These are phyloP conservation scores for Albifimbria verrucaria DNA, from an alignment of 2,329 filamentous ascomycete species.

Conservation along the genomic window DNA sequence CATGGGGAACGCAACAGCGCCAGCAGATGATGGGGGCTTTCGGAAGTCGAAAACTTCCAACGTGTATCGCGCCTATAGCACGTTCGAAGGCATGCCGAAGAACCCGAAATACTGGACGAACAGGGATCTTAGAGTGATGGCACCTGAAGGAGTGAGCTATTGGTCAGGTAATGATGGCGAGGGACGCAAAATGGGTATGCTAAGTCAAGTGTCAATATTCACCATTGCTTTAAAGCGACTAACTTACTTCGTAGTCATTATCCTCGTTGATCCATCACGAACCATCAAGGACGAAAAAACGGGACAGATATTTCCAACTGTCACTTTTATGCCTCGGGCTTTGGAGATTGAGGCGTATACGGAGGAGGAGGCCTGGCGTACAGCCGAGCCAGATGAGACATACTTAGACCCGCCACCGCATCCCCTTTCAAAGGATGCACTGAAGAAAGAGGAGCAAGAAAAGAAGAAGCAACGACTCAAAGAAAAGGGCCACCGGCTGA, in stretches of 20 bases:
- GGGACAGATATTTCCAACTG: conserved; percentile 12
- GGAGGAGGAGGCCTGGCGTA: conserved; percentile 22
- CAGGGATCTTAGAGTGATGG: conserved; percentile 23
- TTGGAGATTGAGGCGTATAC: conserved; percentile 25
- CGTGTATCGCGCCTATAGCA: conserved; percentile 23
- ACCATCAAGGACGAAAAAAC: conserved; percentile 19
- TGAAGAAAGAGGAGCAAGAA: conserved; percentile 13
- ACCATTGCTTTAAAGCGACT: too few species aligned
- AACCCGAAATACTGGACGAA: conserved; percentile 19
- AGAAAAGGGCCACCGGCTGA: conserved; percentile 5
- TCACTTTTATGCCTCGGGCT: conserved; percentile 25
- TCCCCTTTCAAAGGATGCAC: conserved; percentile 9
- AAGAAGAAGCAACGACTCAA: conserved; percentile 6
- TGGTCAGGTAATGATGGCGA: conserved; percentile 17
- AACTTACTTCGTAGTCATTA: conserved; percentile 11
- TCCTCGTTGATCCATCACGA: conserved; percentile 18
- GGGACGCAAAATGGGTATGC: conserved; percentile 16
- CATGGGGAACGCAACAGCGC: neutral
- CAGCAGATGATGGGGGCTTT: conserved; percentile 4
- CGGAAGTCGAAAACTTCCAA: conserved; percentile 19
- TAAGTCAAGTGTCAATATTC: too few species aligned
- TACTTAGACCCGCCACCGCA: conserved; percentile 23
- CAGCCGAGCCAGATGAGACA: conserved; percentile 18
- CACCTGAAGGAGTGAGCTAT: conserved; percentile 21
- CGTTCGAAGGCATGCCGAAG: conserved; percentile 18